A percentile compares a stretch with the other conserved stretches of the same genome.
These are phyloP conservation scores for Melocanna baccifera DNA, from an alignment of 176 grass and related monocot species.

Conservation along the genomic window DNA sequence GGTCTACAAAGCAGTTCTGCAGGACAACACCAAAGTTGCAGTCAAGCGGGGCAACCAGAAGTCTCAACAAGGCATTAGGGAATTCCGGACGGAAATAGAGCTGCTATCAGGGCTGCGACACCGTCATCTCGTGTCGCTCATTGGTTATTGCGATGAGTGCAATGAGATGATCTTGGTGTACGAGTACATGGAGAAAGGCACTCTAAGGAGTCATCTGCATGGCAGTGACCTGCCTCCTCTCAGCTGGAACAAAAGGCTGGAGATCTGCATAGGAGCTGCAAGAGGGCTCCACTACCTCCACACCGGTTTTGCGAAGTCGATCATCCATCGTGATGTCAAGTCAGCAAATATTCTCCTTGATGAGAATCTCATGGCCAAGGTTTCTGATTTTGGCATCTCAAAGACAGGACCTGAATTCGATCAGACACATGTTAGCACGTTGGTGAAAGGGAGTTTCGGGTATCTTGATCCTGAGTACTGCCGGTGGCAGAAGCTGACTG, in stretches of 20 bases:
- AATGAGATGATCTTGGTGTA: constrained; percentile 97
- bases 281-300: constrained; percentile 98
- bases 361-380: constrained; percentile 83
- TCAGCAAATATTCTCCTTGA: constrained; percentile 96
- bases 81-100: constrained; percentile 91
- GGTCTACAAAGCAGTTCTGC: constrained; percentile 83
- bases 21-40: constrained; percentile 68
- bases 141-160: constrained; percentile 83
- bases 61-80: constrained; percentile 82
- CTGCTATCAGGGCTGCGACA: constrained; percentile 87
- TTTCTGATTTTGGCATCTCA: constrained; percentile 92
- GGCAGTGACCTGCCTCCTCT: constrained; percentile 63
- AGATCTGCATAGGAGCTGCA: constrained; percentile 94
- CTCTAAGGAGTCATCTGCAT: constrained; percentile 82
- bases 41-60: constrained; percentile 89
- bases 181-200: constrained; percentile 96
- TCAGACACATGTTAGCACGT: constrained; percentile 88
- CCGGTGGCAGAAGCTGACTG: constrained; percentile 86
- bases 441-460: constrained; percentile 89
- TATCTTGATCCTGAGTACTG: constrained; percentile 97
- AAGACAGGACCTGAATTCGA: constrained; percentile 90
- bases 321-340: constrained; percentile 97
- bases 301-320: constrained; percentile 78
- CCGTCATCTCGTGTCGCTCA: constrained; percentile 85
- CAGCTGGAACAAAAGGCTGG: constrained; percentile 75